A percentile compares a stretch with the other conserved stretches of the same genome.
Evolutionary conservation across 371 early-diverging fungal species (phyloP).

Genomic region (Circinella minor): DNA sequence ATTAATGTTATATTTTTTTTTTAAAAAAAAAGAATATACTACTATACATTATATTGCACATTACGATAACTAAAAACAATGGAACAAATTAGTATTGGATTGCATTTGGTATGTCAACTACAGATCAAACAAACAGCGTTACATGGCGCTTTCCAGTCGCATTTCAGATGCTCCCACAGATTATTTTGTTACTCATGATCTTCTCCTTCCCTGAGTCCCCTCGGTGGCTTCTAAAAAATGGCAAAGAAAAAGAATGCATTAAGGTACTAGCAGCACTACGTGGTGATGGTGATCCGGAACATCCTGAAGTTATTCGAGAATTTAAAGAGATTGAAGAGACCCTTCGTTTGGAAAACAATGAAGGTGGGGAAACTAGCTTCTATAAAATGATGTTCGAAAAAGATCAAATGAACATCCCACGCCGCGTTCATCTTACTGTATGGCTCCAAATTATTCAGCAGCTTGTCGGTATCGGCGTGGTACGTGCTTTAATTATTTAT

Average conservation of each 20-base stretch:
- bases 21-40: too few relatives aligned
- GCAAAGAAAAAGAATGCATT: conserved; percentile 39
- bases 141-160: conserved; percentile 50
- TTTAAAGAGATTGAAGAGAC: conserved; percentile 33
- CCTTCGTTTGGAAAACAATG: conserved; percentile 30
- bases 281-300: conserved; percentile 42
- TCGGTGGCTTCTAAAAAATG: conserved; percentile 41
- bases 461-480: conserved; percentile 34
- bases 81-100: conserved; percentile 35
- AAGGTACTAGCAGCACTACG: conserved; percentile 43
- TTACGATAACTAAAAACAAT: too few relatives aligned
- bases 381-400: conserved; percentile 38
- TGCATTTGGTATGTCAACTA: conserved; percentile 38
- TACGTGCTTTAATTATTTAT: not conserved
- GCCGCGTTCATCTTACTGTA: conserved; percentile 46
- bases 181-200: conserved; percentile 32
- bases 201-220: conserved; percentile 44
- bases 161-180: conserved; percentile 44
- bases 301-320: conserved; percentile 39
- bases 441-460: conserved; percentile 51
- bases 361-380: conserved; percentile 40
- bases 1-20: too few relatives aligned
- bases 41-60: too few relatives aligned
- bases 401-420: conserved; percentile 41
- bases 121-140: conserved; percentile 29